Percentiles rank a stretch among this genome's conserved stretches.
phyloP scores from a whole-genome alignment of 75 land plant species.

The Sequoiadendron giganteum region DNA sequence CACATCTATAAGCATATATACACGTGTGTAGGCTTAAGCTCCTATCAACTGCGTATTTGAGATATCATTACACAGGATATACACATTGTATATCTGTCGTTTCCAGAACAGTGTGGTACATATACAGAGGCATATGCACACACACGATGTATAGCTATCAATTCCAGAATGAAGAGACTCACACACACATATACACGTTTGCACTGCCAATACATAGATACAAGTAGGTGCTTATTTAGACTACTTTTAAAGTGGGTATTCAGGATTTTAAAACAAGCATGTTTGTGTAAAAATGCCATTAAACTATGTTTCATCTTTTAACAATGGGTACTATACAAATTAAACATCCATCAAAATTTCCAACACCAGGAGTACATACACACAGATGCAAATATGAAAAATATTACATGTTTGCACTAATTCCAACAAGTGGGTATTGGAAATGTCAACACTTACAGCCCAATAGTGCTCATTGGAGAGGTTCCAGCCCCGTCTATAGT shows the following conservation, averaged over 20 bases:
- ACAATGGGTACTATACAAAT: not conserved
- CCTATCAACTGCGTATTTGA: not conserved
- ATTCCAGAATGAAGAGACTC: not conserved
- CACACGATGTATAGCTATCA: not conserved
- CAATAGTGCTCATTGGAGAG: conserved; percentile 71
- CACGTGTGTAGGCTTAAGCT: not conserved
- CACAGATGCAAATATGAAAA: not conserved
- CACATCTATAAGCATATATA: not conserved
- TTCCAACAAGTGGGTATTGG: not conserved
- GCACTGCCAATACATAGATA: not conserved
- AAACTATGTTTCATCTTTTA: not conserved
- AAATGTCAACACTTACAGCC: conserved; percentile 55
- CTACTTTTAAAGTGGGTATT: not conserved
- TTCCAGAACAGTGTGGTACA: not conserved
- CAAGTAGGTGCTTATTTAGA: not conserved
- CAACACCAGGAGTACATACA: not conserved
- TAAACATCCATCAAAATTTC: not conserved
- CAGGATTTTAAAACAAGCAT: not conserved
- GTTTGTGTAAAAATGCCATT: not conserved
- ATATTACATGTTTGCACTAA: not conserved
- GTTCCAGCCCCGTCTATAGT: conserved; percentile 79
- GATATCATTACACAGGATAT: not conserved
- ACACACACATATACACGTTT: not conserved
- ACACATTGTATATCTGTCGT: not conserved
- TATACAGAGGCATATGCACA: not conserved